phyloP scores from a whole-genome alignment of 192 early-diverging fungal genomes.

The Rhizoclosmatium globosum region DNA sequence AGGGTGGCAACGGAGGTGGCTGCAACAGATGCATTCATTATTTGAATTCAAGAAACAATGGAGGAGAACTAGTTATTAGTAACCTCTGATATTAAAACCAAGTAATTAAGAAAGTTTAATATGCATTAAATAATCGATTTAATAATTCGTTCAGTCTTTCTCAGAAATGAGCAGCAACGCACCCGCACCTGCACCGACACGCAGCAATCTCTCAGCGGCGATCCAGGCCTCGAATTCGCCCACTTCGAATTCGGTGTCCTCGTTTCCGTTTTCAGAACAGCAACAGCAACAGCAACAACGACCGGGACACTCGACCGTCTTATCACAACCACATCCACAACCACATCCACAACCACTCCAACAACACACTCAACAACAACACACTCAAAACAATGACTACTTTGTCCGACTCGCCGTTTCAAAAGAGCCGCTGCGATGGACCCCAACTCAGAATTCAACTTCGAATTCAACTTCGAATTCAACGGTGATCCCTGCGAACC shows the following conservation, averaged over 20 bases:
- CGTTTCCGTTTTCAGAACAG: not conserved
- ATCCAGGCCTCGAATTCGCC: not conserved
- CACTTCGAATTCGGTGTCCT: not conserved
- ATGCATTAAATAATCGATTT: too few species aligned
- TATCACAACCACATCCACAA: not conserved
- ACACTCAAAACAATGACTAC: not conserved
- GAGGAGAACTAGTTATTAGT: too few species aligned
- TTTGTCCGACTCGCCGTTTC: not conserved
- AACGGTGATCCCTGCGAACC: not conserved
- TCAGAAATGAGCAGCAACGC: not conserved
- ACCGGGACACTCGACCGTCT: not conserved
- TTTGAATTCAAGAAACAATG: not conserved
- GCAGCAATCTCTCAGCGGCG: conserved; percentile 11
- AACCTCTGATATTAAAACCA: too few species aligned
- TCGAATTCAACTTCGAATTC: not conserved
- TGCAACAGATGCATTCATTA: not conserved
- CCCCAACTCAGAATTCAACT: not conserved
- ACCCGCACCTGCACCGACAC: not conserved
- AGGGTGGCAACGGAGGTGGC: not conserved
- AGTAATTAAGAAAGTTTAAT: too few species aligned
- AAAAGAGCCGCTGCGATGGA: conserved; percentile 23
- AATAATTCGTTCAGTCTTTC: not conserved
- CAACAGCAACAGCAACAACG: not conserved
- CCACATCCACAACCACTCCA: too few species aligned
- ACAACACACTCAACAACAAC: too few species aligned